These are phyloP conservation scores for Cruciata laevipes DNA, from an alignment of 257 asterid genomes.

Conservation along the genomic window DNA sequence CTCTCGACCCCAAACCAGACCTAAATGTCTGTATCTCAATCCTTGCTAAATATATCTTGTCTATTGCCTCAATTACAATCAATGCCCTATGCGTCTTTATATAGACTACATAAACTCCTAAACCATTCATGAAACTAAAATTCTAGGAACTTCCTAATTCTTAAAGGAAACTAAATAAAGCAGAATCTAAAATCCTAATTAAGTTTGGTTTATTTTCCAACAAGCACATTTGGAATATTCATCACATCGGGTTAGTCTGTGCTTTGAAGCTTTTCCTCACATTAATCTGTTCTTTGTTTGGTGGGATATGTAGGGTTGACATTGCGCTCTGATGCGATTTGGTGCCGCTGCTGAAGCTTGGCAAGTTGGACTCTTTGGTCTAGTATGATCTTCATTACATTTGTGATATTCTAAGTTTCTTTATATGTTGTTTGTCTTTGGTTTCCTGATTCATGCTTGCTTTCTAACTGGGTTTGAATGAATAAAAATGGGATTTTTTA, in stretches of 20 bases:
- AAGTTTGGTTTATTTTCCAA: too few relatives aligned
- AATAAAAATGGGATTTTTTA: not conserved
- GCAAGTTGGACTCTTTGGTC: conserved; percentile 93
- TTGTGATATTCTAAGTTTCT: conserved; percentile 12
- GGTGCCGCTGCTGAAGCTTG: conserved; percentile 92
- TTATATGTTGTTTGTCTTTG: not conserved
- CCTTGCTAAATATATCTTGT: too few relatives aligned
- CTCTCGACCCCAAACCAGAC: too few relatives aligned
- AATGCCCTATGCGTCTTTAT: too few relatives aligned
- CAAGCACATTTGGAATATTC: conserved; percentile 84
- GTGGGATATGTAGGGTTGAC: conserved; percentile 52
- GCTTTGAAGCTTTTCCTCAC: not conserved
- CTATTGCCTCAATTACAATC: too few relatives aligned
- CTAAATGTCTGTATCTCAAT: too few relatives aligned
- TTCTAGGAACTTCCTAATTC: too few relatives aligned
- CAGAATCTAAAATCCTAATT: too few relatives aligned
- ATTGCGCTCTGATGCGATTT: conserved; percentile 66
- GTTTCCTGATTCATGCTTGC: not conserved
- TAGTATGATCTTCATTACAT: conserved; percentile 43
- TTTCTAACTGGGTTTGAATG: not conserved
- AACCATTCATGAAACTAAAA: too few relatives aligned
- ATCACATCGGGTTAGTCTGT: conserved; percentile 57
- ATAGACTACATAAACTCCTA: too few relatives aligned
- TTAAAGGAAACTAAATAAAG: too few relatives aligned
- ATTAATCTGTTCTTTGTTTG: conserved; percentile 5